A percentile compares a stretch with the other conserved stretches of the same genome.
These are phyloP conservation scores for Alternaria sp. DNA, from an alignment of 2,329 filamentous ascomycete species.

Conservation along the genomic window DNA sequence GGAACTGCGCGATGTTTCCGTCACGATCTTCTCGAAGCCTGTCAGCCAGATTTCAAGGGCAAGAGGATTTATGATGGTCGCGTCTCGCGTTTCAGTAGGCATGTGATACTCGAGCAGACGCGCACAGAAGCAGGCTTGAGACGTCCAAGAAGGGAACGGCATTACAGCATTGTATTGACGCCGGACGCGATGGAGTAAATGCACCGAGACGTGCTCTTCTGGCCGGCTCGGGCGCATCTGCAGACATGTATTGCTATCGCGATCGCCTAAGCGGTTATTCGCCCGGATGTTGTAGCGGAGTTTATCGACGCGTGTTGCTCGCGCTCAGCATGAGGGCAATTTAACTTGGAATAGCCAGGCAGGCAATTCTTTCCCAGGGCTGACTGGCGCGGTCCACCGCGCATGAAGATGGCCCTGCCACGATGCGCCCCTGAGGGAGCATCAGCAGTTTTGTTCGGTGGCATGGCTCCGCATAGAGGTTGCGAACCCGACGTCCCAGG, in stretches of 20 bases:
- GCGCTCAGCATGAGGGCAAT: conserved; percentile 39
- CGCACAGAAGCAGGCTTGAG: conserved; percentile 29
- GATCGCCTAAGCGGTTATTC: conserved; percentile 28
- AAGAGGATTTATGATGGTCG: conserved; percentile 21
- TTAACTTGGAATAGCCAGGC: conserved; percentile 34
- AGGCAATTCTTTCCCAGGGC: conserved; percentile 22
- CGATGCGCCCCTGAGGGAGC: conserved; percentile 21
- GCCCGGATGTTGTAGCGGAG: conserved; percentile 19
- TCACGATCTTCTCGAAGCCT: conserved; percentile 41
- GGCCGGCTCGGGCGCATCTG: conserved; percentile 17
- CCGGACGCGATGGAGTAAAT: conserved; percentile 26
- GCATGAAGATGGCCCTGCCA: conserved; percentile 26
- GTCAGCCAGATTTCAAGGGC: conserved; percentile 21
- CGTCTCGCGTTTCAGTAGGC: conserved; percentile 40
- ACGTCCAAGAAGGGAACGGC: conserved; percentile 29
- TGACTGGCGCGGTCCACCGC: conserved; percentile 7
- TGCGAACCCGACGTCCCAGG: conserved; percentile 25
- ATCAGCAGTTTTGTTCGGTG: conserved; percentile 23
- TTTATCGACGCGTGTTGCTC: conserved; percentile 35
- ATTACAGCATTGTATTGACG: conserved; percentile 16
- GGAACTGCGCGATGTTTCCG: conserved; percentile 34
- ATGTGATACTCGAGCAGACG: conserved; percentile 22
- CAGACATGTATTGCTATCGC: conserved; percentile 22
- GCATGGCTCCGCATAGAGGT: conserved; percentile 34
- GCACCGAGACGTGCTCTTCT: conserved; percentile 24